phyloP scores from a whole-genome alignment of 2,329 filamentous ascomycete genomes.

The Exophiala sp. region DNA sequence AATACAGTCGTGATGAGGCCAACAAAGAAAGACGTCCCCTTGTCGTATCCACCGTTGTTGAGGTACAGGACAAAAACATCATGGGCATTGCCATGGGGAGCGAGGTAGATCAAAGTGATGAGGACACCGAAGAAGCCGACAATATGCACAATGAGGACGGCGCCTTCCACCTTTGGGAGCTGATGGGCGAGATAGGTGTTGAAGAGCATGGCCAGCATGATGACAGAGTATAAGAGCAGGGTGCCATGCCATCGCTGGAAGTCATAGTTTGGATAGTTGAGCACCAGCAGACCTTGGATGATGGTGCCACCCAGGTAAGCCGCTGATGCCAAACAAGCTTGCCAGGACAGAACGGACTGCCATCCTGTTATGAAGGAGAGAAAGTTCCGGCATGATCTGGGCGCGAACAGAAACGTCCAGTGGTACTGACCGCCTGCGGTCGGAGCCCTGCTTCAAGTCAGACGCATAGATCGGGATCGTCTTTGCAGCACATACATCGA shows the following conservation, averaged over 20 bases:
- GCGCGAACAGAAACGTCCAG: slow-evolving; percentile 32
- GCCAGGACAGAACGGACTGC: slow-evolving; percentile 46
- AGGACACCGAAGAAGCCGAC: slow-evolving; percentile 34
- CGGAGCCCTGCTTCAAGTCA: slow-evolving; percentile 30
- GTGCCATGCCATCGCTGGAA: slow-evolving; percentile 46
- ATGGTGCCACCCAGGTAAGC: slow-evolving; percentile 43
- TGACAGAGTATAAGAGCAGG: slow-evolving; percentile 46
- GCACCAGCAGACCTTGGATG: slow-evolving; percentile 41
- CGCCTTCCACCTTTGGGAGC: slow-evolving; percentile 22
- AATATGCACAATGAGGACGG: slow-evolving; percentile 19
- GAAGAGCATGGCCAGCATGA: slow-evolving; percentile 45
- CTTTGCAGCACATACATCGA: slow-evolving; percentile 31
- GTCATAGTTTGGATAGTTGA: slow-evolving; percentile 39
- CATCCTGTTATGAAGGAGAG: slow-evolving; percentile 33
- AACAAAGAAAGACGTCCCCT: slow-evolving; percentile 30
- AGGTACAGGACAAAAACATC: slow-evolving; percentile 39
- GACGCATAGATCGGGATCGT: background rate
- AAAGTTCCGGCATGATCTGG: slow-evolving; percentile 21
- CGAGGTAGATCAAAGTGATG: slow-evolving; percentile 39
- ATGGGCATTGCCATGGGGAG: slow-evolving; percentile 34
- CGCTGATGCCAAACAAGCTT: slow-evolving; percentile 38
- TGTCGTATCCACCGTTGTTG: slow-evolving; percentile 35
- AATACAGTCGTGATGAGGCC: slow-evolving; percentile 35
- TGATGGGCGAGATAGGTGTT: slow-evolving; percentile 43
- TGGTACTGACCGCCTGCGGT: slow-evolving; percentile 38